A percentile compares a stretch with the other conserved stretches of the same genome.
Conservation (phyloP, 352 stramenopile species). For the Pythium myriotylum region DNA sequence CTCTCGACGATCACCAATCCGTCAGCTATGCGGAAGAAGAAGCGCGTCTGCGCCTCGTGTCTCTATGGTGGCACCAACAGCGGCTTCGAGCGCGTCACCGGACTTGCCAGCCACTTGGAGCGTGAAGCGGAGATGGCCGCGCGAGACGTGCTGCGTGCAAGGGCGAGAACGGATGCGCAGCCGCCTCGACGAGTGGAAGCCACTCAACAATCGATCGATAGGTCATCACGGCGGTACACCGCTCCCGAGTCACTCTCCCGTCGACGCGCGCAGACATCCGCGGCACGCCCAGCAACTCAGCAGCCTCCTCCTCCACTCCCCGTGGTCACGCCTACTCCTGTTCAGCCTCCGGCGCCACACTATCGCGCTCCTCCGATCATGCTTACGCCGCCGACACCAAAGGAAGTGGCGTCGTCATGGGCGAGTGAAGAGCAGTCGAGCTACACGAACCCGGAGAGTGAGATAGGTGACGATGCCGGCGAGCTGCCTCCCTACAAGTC, state of each 20-base stretch:
- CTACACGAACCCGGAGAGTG: conserved; percentile 6
- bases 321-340: not conserved
- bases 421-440: conserved; percentile 24
- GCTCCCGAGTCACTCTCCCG: conserved; percentile 10
- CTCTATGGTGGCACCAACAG: conserved; percentile 52
- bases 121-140: conserved; percentile 15
- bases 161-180: conserved; percentile 10
- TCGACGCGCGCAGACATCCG: conserved; percentile 14
- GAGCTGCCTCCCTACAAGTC: conserved; percentile 26
- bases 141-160: conserved; percentile 7
- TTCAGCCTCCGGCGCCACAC: not conserved
- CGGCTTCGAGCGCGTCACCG: conserved; percentile 23
- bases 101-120: conserved; percentile 7
- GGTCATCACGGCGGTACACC: conserved; percentile 24
- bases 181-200: conserved; percentile 1
- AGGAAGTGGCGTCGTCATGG: conserved; percentile 12
- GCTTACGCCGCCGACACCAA: conserved; percentile 18
- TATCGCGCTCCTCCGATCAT: conserved; percentile 9
- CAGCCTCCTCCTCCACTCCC: not conserved
- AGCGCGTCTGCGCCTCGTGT: conserved; percentile 67
- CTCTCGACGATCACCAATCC: conserved; percentile 61
- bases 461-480: conserved; percentile 6
- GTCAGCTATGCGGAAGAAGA: conserved; percentile 55
- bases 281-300: not conserved
- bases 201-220: not conserved